Conservation (phyloP, 441 rosid genomes). For the Eruca vesicaria region DNA sequence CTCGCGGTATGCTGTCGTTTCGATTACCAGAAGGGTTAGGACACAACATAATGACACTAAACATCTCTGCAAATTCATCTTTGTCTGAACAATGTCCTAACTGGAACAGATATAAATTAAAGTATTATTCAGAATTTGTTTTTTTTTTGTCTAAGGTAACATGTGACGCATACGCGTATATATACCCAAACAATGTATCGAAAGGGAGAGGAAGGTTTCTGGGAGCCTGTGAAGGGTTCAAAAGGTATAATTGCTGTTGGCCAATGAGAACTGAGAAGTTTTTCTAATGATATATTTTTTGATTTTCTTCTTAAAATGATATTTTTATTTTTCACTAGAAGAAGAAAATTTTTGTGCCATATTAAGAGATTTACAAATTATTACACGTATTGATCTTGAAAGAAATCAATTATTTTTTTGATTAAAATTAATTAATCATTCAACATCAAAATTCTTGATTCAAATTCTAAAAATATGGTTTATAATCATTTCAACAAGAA, state of each 20-base stretch:
- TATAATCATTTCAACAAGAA: not conserved
- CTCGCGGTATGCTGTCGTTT: slow-evolving; percentile 32
- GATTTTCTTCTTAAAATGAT: not conserved
- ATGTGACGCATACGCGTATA: slow-evolving; percentile 14
- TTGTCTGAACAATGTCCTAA: slow-evolving; percentile 18
- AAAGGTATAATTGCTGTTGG: slow-evolving; percentile 13
- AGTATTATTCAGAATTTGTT: not conserved
- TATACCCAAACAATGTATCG: slow-evolving; percentile 3
- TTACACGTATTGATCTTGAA: not conserved
- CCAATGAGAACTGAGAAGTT: not conserved
- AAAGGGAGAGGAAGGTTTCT: slow-evolving; percentile 21
- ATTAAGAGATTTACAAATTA: not conserved
- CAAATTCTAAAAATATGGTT: not conserved
- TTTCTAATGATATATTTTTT: not conserved
- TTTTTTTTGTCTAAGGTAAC: not conserved
- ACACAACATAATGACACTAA: slow-evolving; percentile 8
- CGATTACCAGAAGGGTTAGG: not conserved
- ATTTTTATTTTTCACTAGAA: not conserved
- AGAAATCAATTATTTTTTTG: too few species aligned
- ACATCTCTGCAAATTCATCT: slow-evolving; percentile 16
- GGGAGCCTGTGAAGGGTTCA: slow-evolving; percentile 26
- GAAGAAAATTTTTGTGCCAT: not conserved
- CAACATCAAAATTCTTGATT: not conserved
- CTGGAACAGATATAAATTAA: not conserved
- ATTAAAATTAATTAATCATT: not conserved